A percentile compares a stretch with the other conserved stretches of the same genome.
These are phyloP conservation scores for Pythium folliculosum DNA, from an alignment of 352 stramenopile genomes.

Conservation along the genomic window DNA sequence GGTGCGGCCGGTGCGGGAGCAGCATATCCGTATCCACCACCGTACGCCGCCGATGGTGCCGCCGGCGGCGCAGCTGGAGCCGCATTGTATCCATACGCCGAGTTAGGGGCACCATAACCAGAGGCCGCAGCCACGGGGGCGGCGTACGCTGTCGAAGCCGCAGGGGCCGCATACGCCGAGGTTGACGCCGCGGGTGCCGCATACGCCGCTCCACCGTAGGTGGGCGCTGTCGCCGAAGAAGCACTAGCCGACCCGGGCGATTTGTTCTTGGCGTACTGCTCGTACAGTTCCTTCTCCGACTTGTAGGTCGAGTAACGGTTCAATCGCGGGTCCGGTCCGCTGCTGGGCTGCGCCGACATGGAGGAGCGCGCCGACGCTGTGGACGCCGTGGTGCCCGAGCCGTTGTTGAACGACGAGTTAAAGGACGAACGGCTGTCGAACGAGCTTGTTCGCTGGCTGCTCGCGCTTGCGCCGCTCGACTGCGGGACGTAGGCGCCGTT, in stretches of 20 bases:
- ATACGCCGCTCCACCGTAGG: slow-evolving; percentile 10
- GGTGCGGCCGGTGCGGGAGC: slow-evolving; percentile 12
- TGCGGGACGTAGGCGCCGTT: not conserved
- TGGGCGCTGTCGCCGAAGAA: not conserved
- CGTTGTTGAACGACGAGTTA: slow-evolving; percentile 24
- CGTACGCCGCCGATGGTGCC: slow-evolving; percentile 1
- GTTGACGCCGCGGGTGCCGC: not conserved
- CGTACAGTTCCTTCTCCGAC: slow-evolving; percentile 78
- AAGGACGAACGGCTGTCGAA: slow-evolving; percentile 27
- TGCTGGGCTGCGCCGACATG: slow-evolving; percentile 33
- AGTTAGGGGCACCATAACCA: not conserved
- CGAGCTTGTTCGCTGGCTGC: slow-evolving; percentile 19
- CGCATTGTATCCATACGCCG: slow-evolving; percentile 10
- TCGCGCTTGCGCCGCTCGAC: not conserved
- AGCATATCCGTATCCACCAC: slow-evolving; percentile 14
- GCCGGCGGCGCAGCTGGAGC: slow-evolving; percentile 6
- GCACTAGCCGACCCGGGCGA: not conserved
- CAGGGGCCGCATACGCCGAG: not conserved
- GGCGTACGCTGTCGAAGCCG: slow-evolving; percentile 24
- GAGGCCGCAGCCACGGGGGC: slow-evolving; percentile 9
- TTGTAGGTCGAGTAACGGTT: slow-evolving; percentile 78
- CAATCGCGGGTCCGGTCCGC: slow-evolving; percentile 60
- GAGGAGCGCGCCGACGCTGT: slow-evolving; percentile 25
- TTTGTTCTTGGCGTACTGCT: slow-evolving; percentile 64
- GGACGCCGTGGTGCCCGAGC: slow-evolving; percentile 15